Conservation (phyloP, 1,139 yeast species). For the Protomyces lactucae-debilis region DNA sequence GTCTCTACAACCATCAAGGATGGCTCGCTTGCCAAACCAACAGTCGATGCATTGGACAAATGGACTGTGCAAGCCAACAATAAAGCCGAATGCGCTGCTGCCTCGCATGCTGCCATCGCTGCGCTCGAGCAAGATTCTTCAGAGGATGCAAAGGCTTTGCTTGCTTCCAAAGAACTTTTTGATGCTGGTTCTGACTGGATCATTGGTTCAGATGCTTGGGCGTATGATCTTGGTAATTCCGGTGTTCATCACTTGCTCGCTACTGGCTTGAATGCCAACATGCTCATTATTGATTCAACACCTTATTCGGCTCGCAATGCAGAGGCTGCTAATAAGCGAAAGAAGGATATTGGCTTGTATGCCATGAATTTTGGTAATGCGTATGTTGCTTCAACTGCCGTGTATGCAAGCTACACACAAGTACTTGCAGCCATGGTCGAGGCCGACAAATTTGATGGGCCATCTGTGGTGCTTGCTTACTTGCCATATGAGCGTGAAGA, state of each 20-base stretch:
- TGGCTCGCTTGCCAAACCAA: constrained; percentile 47
- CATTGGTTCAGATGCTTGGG: constrained; percentile 92
- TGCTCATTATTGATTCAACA: constrained; percentile 86
- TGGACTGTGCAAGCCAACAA: constrained; percentile 51
- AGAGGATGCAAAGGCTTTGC: constrained; percentile 46
- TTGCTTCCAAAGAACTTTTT: constrained; percentile 48
- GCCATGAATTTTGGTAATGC: constrained; percentile 92
- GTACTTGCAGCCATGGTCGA: constrained; percentile 82
- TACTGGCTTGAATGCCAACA: constrained; percentile 71
- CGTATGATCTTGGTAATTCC: constrained; percentile 84
- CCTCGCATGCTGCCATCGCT: constrained; percentile 39
- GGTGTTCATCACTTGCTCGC: constrained; percentile 83
- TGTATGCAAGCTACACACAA: constrained; percentile 89
- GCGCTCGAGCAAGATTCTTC: constrained; percentile 46
- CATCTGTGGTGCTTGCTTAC: constrained; percentile 85
- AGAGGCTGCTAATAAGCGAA: constrained; percentile 45
- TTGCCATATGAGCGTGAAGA: constrained; percentile 67
- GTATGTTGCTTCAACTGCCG: constrained; percentile 92
- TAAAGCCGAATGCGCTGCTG: constrained; percentile 21
- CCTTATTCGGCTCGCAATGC: constrained; percentile 53
- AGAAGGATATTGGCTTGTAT: constrained; percentile 89
- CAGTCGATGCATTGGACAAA: constrained; percentile 57
- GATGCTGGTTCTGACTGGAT: constrained; percentile 64
- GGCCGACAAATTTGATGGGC: constrained; percentile 83
- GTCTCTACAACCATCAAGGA: constrained; percentile 52